phyloP scores from a whole-genome alignment of 2,329 filamentous ascomycete species.

The Lecanosticta acicola region DNA sequence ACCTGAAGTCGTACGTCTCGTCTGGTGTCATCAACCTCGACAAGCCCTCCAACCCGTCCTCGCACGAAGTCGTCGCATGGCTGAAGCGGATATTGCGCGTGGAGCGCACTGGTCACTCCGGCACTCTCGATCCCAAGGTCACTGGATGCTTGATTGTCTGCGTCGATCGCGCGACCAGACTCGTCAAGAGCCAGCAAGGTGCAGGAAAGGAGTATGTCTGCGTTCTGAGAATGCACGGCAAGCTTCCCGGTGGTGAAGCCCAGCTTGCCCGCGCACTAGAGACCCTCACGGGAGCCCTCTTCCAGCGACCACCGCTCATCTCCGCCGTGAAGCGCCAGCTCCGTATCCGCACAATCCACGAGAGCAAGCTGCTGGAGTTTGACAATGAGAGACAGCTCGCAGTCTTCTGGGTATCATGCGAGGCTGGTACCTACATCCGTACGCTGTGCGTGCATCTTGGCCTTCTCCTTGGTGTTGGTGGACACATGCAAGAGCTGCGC shows the following conservation, averaged over 20 bases:
- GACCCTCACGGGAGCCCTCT: constrained; percentile 91
- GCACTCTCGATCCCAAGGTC: constrained; percentile 96
- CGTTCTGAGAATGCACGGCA: constrained; percentile 91
- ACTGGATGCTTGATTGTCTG: constrained; percentile 93
- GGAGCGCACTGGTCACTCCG: constrained; percentile 97
- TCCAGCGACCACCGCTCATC: constrained; percentile 94
- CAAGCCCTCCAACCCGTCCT: constrained; percentile 95
- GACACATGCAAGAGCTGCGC: constrained; percentile 96
- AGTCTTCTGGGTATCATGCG: constrained; percentile 99
- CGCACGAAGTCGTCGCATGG: constrained; percentile 98
- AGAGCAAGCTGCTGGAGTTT: constrained; percentile 92
- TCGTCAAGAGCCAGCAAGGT: constrained; percentile 98
- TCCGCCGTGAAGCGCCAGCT: constrained; percentile 98
- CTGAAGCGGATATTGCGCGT: constrained; percentile 93
- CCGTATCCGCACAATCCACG: constrained; percentile 95
- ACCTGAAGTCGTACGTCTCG: constrained; percentile 94
- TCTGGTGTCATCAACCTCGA: constrained; percentile 98
- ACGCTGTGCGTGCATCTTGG: constrained; percentile 94
- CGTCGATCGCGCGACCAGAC: constrained; percentile 91
- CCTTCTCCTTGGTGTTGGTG: constrained; percentile 71
- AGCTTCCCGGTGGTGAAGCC: constrained; percentile 84
- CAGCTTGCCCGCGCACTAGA: constrained; percentile 92
- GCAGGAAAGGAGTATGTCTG: constrained; percentile 99
- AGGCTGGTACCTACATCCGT: constrained; percentile 97
- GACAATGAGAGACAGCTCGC: constrained; percentile 96